phyloP scores from a whole-genome alignment of 73 alveolate species.

The Tetrahymena borealis region DNA sequence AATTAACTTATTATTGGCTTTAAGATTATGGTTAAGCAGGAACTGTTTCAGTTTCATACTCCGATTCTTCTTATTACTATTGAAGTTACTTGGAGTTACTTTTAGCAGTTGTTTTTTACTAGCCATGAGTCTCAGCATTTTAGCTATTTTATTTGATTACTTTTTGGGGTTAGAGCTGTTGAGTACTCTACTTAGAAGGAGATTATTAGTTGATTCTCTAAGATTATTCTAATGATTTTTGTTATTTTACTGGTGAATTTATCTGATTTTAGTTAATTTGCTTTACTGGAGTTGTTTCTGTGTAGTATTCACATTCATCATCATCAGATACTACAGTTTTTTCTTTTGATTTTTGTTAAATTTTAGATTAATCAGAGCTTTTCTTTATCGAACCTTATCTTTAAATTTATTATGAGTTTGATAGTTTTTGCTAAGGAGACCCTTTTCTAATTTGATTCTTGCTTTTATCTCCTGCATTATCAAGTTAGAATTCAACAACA shows the following conservation, averaged over 20 bases:
- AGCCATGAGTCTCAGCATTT: no score
- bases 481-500: no score
- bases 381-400: background rate
- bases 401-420: background rate
- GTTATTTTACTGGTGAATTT: background rate
- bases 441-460: background rate
- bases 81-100: background rate
- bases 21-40: background rate
- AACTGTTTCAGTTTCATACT: background rate
- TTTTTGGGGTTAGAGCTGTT: no score
- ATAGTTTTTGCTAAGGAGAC: background rate
- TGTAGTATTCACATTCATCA: background rate
- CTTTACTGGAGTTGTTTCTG: background rate
- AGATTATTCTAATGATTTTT: background rate
- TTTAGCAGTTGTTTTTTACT: no score
- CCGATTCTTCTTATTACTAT: background rate
- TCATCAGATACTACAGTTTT: no score
- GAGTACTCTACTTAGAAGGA: no score
- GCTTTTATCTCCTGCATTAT: no score
- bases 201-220: no score
- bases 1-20: no score
- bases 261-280: background rate
- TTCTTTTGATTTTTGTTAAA: background rate
- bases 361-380: background rate
- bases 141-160: no score